Base-by-base conservation (phyloP, 2,329 filamentous ascomycete genomes). In the Aschersonia sp. region DNA sequence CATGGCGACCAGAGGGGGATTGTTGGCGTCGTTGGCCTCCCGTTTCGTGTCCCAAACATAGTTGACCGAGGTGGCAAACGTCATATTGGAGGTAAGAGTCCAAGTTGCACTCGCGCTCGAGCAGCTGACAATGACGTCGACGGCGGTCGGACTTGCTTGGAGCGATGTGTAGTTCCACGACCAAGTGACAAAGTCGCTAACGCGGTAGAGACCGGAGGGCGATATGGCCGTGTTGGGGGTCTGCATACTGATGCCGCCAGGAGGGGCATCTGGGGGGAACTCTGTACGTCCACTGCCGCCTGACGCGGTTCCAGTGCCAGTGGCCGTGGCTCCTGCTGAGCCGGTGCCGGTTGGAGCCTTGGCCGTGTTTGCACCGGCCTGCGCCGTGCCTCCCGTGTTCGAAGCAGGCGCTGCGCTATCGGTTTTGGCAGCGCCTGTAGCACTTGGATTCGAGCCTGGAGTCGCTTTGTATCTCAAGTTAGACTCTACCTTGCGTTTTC, bases 111-210 rank as follows among this genome's bases (percentile, higher is more conserved):
- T 61, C 43, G 69, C 73, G 6, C 60, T 60, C 41, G 71, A 72
- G 65, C 75, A 79, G 53, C 73, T 76, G 35, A 78, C 67, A 49
- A 80, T 60, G 11, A 83, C 66, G 53, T 83, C 76, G 49, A 83
- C 58, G 41, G 76, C 78, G 4, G 74, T 78, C 2, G 79, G 79
- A 1, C 68, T 73, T 30, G 65, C 76, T 48, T 70, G 66, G 32
- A 83, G 60, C 43, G 72, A 72, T 4, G 79, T 83, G 65, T 81
- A 83, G 63, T 82, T 82, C 78, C 78, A 83, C 44, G 64, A 70
- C 62, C 75, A 78, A 11, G 76, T 81, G 42, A 81, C 65, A 43
- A 67, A 67, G 56, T 80, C 71, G 51, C 75, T 73, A 51, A 82
- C 77, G 57, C 77, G 77, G 69, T 76, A 81, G 41, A 79, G 68